Base-by-base conservation (phyloP, 2,329 filamentous ascomycete species). In the Pezicula carpinea region DNA sequence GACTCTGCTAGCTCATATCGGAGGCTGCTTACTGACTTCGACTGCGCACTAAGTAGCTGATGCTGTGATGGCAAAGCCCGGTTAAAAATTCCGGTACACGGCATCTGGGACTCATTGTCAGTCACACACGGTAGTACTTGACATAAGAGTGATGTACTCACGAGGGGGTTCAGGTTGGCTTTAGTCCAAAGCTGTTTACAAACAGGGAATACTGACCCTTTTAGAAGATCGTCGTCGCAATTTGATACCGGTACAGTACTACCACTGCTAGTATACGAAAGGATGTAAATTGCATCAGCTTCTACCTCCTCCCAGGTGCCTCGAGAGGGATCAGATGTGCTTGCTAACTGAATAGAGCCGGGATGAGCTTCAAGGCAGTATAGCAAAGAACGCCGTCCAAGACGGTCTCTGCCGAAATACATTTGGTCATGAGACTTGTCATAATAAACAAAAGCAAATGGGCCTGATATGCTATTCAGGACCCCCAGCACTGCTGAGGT, bases 401-500 rank as follows among this genome's bases (percentile, higher is more conserved):
- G 75, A 48, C 87, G 86, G 65, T 99, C 93, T 54, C 93, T 80
- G 6, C 87, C 90, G 64, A 87, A 96, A 66, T 85, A 95, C 13
- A 97, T 54, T 35, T 76, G 76, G 8, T 70, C 71, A 44, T 76
- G 71, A 8, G 64, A 59, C 14, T 73, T 75, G 69, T 96, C 86
- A 59, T 85, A 86, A 65, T 85, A 96, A 5, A 92, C 79, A 66
- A 97, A 93, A 2, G 92, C 88, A 69, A 93, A 97, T 0, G 93
- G 92, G 0, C 93, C 93, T 49, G 83, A 78, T 21, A 92, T 79
- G 33, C 66, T 72, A 46, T 79, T 75, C 34, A 91, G 64, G 1
- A 76, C 73, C 44, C 73, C 61, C 6, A 82, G 53, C 7, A 83
- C 64, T 22, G 64, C 65, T 17, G 59, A 57, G 53, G 39, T 59